phyloP scores from a whole-genome alignment of 192 early-diverging fungal species.

The Cetraspora pellucida region DNA sequence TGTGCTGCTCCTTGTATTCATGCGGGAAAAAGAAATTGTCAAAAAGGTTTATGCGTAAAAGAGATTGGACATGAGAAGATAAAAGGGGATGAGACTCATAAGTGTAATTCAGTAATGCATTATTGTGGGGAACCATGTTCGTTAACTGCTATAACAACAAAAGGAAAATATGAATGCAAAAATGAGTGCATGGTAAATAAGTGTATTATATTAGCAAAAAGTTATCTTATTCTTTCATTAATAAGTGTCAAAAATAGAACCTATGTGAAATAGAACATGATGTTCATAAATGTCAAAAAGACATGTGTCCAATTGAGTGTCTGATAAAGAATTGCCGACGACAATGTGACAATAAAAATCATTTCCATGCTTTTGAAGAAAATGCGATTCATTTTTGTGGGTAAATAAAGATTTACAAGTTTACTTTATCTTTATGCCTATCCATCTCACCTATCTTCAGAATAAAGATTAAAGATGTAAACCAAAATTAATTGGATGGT shows the following conservation, averaged over 20 bases:
- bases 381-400: constrained; percentile 18
- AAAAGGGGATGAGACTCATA: constrained; percentile 31
- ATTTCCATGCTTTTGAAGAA: constrained; percentile 25
- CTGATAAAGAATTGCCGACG: constrained; percentile 5
- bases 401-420: not conserved
- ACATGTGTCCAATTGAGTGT: constrained; percentile 29
- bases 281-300: constrained; percentile 38
- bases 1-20: constrained; percentile 16
- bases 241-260: not conserved
- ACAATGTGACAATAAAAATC: constrained; percentile 9
- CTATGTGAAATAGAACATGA: constrained; percentile 33
- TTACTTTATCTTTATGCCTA: not conserved
- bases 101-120: constrained; percentile 36
- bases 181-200: constrained; percentile 22
- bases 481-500: no score
- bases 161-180: constrained; percentile 3
- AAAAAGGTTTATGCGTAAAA: constrained; percentile 10
- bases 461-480: no score
- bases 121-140: constrained; percentile 44
- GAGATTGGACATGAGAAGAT: constrained; percentile 28
- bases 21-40: constrained; percentile 20
- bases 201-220: not conserved
- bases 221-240: not conserved
- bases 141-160: constrained; percentile 4
- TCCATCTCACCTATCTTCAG: no score